Evolutionary conservation across 805 yeast genomes (phyloP), one percentile per base, ranked within the genome.

Genomic region (Wickerhamomyces silvicola): DNA sequence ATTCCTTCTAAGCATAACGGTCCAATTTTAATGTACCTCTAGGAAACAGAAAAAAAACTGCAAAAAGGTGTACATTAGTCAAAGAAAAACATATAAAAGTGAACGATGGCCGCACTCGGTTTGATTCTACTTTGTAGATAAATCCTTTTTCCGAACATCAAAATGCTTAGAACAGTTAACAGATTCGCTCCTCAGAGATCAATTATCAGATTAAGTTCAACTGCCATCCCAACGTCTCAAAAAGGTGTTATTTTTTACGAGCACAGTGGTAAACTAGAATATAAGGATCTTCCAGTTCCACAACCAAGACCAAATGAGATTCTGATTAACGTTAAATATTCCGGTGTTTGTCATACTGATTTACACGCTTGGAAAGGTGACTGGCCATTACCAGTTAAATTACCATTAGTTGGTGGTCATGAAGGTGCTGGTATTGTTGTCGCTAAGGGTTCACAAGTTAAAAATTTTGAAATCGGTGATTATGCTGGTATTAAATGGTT

Each of bases 341-440:
- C 94, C 18, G 95, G 95, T 62, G 94, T 85, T 36, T 85, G 95
- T 64, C 95, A 87, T 70, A 84, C 95, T 22, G 95, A 85, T 56
- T 72, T 86, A 58, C 95, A 86, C 67, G 94, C 94, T 35, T 83
- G 92, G 88, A 75, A 81, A 57, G 94, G 94, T 53, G 95, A 86
- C 65, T 85, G 94, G 94, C 92, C 94, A 31, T 66, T 81, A 58
- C 73, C 64, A 42, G 73, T 80, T 44, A 79, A 78, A 56, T 66
- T 79, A 39, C 90, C 92, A 16, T 64, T 81, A 46, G 87, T 82
- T 30, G 92, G 92, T 42, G 94, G 94, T 48, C 94, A 83, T 63
- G 94, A 83, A 63, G 94, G 92, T 64, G 88, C 90, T 18, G 94
- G 94, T 56, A 72, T 73, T 31, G 92, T 83, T 44, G 92, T 82